Percentiles rank a stretch among this genome's conserved stretches.
Evolutionary conservation across 345 rosid species (phyloP).

Genomic region (Zanthoxylum bungeanum): DNA sequence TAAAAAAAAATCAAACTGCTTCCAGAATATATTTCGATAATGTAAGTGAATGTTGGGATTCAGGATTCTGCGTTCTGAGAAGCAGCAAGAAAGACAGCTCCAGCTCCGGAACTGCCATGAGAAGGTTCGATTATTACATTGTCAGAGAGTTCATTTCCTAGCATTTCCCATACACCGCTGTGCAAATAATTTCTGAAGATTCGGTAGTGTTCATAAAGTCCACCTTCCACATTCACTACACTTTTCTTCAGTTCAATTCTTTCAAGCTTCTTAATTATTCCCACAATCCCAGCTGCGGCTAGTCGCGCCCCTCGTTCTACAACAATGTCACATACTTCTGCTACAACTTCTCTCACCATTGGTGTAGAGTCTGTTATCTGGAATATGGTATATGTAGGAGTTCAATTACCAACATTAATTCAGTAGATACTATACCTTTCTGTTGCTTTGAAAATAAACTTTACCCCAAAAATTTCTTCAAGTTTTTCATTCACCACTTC

Average conservation of each 20-base stretch:
- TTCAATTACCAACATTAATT: neutral
- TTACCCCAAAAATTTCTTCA: constrained; percentile 49
- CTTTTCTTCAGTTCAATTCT: constrained; percentile 51
- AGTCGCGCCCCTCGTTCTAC: constrained; percentile 66
- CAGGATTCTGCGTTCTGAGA: constrained; percentile 22
- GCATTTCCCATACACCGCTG: constrained; percentile 67
- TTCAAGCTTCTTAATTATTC: constrained; percentile 58
- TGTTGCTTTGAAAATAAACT: neutral
- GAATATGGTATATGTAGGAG: neutral
- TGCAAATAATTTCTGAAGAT: constrained; percentile 61
- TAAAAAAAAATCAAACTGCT: too few species aligned
- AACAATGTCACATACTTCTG: constrained; percentile 63
- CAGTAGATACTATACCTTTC: neutral
- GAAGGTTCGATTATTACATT: constrained; percentile 48
- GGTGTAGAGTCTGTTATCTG: constrained; percentile 46
- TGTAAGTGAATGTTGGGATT: neutral
- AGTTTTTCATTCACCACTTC: constrained; percentile 46
- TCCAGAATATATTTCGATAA: neutral
- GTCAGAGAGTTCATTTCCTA: constrained; percentile 56
- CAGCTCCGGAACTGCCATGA: constrained; percentile 59
- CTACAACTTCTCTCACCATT: constrained; percentile 49
- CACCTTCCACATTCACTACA: constrained; percentile 58
- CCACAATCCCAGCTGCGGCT: constrained; percentile 62
- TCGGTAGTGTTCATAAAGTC: constrained; percentile 58
- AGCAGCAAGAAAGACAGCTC: constrained; percentile 55